A percentile compares a stretch with the other conserved stretches of the same genome.
Conservation (phyloP, 352 stramenopile species). For the Pythium phragmitis region DNA sequence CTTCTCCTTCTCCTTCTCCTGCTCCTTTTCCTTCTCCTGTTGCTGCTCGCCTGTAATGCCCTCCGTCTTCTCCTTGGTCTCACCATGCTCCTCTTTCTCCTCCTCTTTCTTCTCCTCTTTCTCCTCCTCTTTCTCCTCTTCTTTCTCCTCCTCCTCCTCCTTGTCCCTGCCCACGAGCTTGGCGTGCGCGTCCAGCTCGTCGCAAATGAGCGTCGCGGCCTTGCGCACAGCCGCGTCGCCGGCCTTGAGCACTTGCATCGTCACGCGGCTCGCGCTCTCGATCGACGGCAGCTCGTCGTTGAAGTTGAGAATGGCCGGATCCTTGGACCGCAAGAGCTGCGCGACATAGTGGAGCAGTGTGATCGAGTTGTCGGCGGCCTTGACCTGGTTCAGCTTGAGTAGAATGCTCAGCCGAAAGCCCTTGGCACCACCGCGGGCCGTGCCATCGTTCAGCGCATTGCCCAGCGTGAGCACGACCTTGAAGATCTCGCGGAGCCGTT, state of each 20-base stretch:
- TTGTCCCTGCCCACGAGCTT: conserved; percentile 40
- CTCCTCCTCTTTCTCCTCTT: too few relatives aligned
- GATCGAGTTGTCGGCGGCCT: conserved; percentile 79
- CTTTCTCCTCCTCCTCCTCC: background rate
- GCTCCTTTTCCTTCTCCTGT: too few relatives aligned
- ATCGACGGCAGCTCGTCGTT: conserved; percentile 71
- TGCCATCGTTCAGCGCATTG: conserved; percentile 91
- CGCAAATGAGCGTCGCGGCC: conserved; percentile 62
- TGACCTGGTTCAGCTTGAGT: conserved; percentile 88
- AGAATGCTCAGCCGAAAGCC: conserved; percentile 88
- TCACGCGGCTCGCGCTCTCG: conserved; percentile 75
- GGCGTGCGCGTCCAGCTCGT: conserved; percentile 67
- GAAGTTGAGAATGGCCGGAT: conserved; percentile 70
- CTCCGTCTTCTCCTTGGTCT: background rate
- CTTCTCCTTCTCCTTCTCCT: too few relatives aligned
- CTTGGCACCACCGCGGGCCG: conserved; percentile 76
- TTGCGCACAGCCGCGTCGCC: conserved; percentile 75
- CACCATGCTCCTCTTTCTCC: conserved; percentile 19
- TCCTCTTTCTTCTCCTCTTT: background rate
- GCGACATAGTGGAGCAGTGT: conserved; percentile 83
- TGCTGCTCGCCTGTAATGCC: too few relatives aligned
- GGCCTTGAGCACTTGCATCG: conserved; percentile 72
- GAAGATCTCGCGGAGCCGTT: conserved; percentile 87
- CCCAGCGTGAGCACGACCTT: conserved; percentile 81
- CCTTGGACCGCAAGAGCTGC: conserved; percentile 63